Conservation (phyloP, 73 alveolate species). For the Paramecium caudatum region DNA sequence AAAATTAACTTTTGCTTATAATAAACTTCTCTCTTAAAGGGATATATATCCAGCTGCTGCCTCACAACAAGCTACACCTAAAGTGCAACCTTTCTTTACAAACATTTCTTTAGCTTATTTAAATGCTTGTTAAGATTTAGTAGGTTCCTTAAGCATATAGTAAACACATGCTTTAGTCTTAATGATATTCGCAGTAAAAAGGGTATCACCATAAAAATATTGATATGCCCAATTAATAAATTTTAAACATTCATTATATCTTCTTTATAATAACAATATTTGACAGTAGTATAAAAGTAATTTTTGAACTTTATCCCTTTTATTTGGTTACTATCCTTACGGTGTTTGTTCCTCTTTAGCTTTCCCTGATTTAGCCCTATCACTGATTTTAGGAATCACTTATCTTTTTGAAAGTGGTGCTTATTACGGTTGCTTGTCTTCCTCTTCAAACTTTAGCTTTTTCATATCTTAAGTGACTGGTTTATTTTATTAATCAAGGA, state of each 20-base stretch:
- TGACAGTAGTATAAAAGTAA: slow-evolving; percentile 22
- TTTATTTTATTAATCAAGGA: slow-evolving; percentile 11
- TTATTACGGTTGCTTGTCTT: not conserved
- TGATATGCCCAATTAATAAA: slow-evolving; percentile 58
- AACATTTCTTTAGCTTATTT: slow-evolving; percentile 59
- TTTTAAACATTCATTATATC: slow-evolving; percentile 55
- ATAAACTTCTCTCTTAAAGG: not conserved
- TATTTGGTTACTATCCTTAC: slow-evolving; percentile 18
- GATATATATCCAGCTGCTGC: slow-evolving; percentile 52
- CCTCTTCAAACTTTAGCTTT: not conserved
- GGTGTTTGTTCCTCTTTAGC: not conserved
- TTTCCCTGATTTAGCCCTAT: slow-evolving; percentile 45
- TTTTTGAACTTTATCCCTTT: slow-evolving; percentile 51
- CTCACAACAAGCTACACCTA: slow-evolving; percentile 65
- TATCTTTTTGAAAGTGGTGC: slow-evolving; percentile 4
- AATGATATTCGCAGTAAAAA: slow-evolving; percentile 21
- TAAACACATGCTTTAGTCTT: slow-evolving; percentile 55
- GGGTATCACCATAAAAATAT: slow-evolving; percentile 35
- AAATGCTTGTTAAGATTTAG: slow-evolving; percentile 49
- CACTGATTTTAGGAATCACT: not conserved
- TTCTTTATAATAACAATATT: not conserved
- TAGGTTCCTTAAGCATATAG: slow-evolving; percentile 36
- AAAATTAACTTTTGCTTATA: slow-evolving; percentile 29
- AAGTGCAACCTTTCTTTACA: slow-evolving; percentile 31
- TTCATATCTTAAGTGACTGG: not conserved